Evolutionary conservation across 2,329 filamentous ascomycete genomes (phyloP).

Genomic region (Colletotrichum sp.): DNA sequence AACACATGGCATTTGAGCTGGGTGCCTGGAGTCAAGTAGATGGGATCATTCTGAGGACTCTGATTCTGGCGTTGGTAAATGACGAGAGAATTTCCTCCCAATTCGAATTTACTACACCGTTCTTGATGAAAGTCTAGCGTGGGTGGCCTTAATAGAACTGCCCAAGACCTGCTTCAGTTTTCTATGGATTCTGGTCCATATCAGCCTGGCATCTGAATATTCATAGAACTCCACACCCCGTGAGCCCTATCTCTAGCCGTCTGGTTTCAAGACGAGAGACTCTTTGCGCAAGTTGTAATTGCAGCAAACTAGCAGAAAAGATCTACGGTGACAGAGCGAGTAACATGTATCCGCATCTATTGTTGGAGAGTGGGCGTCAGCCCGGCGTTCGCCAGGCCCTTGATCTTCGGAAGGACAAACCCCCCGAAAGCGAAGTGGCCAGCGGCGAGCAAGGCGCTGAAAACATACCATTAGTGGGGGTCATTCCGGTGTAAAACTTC

Average conservation of each 20-base stretch:
- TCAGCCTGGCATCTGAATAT: background rate
- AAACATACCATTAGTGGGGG: too few relatives aligned
- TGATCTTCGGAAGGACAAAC: background rate
- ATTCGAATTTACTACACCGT: too few relatives aligned
- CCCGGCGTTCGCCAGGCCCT: background rate
- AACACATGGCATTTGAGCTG: background rate
- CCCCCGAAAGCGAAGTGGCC: too few relatives aligned
- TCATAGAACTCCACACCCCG: fast-evolving
- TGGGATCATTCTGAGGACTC: too few relatives aligned
- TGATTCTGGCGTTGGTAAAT: too few relatives aligned
- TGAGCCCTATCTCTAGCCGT: fast-evolving
- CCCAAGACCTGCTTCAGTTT: too few relatives aligned
- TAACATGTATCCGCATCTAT: background rate
- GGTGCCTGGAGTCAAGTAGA: background rate
- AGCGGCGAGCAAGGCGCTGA: too few relatives aligned
- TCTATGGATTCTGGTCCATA: too few relatives aligned
- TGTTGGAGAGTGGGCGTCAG: background rate
- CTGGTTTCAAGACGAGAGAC: background rate
- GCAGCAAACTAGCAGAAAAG: background rate
- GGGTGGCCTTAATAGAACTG: too few relatives aligned
- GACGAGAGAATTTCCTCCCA: too few relatives aligned
- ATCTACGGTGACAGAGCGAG: background rate
- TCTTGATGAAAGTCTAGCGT: too few relatives aligned
- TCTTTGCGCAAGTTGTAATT: background rate
- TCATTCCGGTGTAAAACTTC: fast-evolving